Percentiles rank a stretch among this genome's conserved stretches.
Evolutionary conservation across 768 basidiomycete genomes (phyloP).

Genomic region (Phylloporus arenicola): DNA sequence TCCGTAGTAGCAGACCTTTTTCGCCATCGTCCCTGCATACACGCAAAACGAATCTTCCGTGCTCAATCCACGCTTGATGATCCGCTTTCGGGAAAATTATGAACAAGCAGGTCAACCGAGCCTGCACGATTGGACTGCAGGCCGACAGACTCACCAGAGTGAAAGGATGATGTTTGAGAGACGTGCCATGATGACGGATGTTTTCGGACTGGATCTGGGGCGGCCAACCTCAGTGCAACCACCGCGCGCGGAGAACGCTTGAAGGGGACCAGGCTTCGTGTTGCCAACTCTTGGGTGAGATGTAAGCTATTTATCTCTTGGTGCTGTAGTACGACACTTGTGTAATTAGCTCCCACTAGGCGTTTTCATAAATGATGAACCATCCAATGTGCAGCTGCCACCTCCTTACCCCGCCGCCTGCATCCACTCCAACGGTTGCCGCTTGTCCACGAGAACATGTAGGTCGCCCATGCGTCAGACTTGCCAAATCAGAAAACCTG

Average conservation of each 20-base stretch:
- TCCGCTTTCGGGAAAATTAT: slow-evolving; percentile 19
- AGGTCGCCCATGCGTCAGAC: too few relatives aligned
- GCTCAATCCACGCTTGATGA: slow-evolving; percentile 15
- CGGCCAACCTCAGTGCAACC: too few relatives aligned
- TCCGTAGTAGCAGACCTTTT: neutral
- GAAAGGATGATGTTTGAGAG: neutral
- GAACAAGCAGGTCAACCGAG: neutral
- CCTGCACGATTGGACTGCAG: neutral
- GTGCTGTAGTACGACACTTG: too few relatives aligned
- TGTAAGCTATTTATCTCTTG: too few relatives aligned
- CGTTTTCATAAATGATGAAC: neutral
- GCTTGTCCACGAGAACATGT: too few relatives aligned
- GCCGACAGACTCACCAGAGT: neutral
- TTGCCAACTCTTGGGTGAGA: neutral
- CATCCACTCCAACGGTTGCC: too few relatives aligned
- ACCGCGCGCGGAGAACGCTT: too few relatives aligned
- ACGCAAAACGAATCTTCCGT: slow-evolving; percentile 15
- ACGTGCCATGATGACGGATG: neutral
- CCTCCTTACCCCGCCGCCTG: too few relatives aligned
- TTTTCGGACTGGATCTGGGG: neutral
- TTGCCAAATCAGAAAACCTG: too few relatives aligned
- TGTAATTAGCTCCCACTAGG: neutral
- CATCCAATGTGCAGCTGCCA: too few relatives aligned
- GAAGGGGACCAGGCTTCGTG: too few relatives aligned
- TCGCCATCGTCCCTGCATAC: slow-evolving; percentile 13